Evolutionary conservation across 2,329 filamentous ascomycete genomes (phyloP), one percentile per base, ranked within the genome.

Genomic region (Aspergillus neotritici): DNA sequence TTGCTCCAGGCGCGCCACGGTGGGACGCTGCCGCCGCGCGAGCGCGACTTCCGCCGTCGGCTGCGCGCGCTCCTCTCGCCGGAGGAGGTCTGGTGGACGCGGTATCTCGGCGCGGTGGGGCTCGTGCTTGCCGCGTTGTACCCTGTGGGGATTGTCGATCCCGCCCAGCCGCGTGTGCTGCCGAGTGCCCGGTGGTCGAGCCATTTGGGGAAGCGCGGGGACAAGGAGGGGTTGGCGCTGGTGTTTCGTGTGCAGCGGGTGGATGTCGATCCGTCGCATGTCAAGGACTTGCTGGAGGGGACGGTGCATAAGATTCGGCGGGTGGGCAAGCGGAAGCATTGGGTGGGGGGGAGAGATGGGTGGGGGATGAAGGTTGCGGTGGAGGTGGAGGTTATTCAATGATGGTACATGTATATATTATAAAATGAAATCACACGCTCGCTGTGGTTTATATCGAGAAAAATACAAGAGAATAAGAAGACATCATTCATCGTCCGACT

Each of bases 281-380:
- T 59, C 17, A 57, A 54, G 31, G 41, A 53, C 14, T 55, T 56
- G 34, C 25, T 65, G n/a, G 43, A 47, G 21, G 48, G 46, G 13
- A 49, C 58, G 11, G 32, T 56, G 1, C 50, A 59, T 21, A 60
- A 58, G 34, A 46, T 65, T n/a, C 50, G 63, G 42, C 62, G 62
- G 45, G 53, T 65, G 4, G 63, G 63, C 2, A 66, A 65, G 46
- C 63, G 60, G 43, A 66, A 66, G 54, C 54, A 66, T 37, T 62
- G 62, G 49, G 57, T 64, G 33, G 62, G 61, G 13, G 62, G 61
- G 5, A 48, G 46, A 7, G 50, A 63, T 34, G 55, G 55, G 13
- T 60, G 57, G 57, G 56, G 57, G 2, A 43, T 58, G 32, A 60
- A 56, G 41, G 49, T 60, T 3, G 21, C 40, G 12, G 42, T 46